Base-by-base conservation (phyloP, 441 rosid species). In the Pelargonium myrrhifolium region DNA sequence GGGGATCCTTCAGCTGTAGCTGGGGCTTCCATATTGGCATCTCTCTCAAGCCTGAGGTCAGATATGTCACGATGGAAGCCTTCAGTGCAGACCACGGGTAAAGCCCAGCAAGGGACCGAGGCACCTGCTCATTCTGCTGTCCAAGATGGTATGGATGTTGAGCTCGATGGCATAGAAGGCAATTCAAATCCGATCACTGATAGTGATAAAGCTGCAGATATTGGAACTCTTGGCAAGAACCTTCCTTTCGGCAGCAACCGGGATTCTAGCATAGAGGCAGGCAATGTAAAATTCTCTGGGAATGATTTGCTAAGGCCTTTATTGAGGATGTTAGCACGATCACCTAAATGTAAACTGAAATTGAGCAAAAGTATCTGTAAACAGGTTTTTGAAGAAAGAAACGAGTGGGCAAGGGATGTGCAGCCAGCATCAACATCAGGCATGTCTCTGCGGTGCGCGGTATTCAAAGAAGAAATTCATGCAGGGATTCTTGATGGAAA, bases 21-120 rank as follows among this genome's bases (percentile, higher is more conserved):
- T 31, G 96, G 93, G 56, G 98, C 97, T 62, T 88, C 98, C 26
- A 90, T 95, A 77, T 80, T 95, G 77, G 95, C 99, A 49, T 92
- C 97, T 79, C 79, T 94, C 61, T 86, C 98, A 18, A 85, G 70
- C 77, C 15, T 83, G 85, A 78, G 72, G 80, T 72, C 72, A 74
- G 95, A 89, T 78, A 74, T 84, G 56, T 75, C 89, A 37, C 84
- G 83, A 24, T 82, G 82, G 81, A 89, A 82, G 77, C 75, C 83
- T 69, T 80, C 87, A 60, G 75, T 79, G 69, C 71, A 81, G 75
- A 64, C 74, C 28, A 68, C 76, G 65, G 68, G 82, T 71, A 89
- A 84, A 83, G 66, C 72, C 72, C 83, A 80, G 64, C 84, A 76
- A 37, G 86, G 76, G 62, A 20, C 75, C 17, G 89, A 87, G 67